These are phyloP conservation scores for Fomitopsis schrenkii DNA, from an alignment of 1,284 basidiomycete species.

Conservation along the genomic window DNA sequence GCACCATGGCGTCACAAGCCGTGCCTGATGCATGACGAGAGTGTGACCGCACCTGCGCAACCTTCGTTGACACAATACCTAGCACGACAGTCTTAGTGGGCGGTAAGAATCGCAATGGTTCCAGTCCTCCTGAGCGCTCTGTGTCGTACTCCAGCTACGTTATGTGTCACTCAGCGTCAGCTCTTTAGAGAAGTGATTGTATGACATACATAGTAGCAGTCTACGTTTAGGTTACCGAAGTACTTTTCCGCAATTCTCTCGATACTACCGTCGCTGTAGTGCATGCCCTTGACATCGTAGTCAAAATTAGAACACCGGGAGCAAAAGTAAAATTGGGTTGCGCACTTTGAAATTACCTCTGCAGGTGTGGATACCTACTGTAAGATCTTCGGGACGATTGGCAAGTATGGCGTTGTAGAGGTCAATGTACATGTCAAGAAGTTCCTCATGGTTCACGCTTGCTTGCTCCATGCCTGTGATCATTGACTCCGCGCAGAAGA, in stretches of 20 bases:
- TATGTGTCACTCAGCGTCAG: background rate
- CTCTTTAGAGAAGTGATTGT: background rate
- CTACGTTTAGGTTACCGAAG: conserved; percentile 66
- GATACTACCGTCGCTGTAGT: conserved; percentile 73
- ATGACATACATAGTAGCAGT: conserved; percentile 59
- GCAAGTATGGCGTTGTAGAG: conserved; percentile 66
- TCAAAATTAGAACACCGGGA: background rate
- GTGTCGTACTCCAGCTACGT: conserved; percentile 74
- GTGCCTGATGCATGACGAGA: background rate
- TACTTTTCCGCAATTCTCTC: conserved; percentile 66
- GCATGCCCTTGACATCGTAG: conserved; percentile 39
- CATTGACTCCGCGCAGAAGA: conserved; percentile 59
- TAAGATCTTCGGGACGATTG: conserved; percentile 59
- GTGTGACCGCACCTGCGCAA: conserved; percentile 39
- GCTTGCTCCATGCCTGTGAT: conserved; percentile 55
- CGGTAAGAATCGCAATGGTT: conserved; percentile 63
- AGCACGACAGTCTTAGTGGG: conserved; percentile 65
- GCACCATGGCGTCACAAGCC: background rate
- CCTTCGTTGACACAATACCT: conserved; percentile 76
- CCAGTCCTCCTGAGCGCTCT: conserved; percentile 63
- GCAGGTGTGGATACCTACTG: conserved; percentile 70
- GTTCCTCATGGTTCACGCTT: conserved; percentile 53
- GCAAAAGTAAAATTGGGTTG: background rate
- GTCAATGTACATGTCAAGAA: conserved; percentile 64
- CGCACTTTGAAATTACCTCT: conserved; percentile 70